phyloP scores from a whole-genome alignment of 371 early-diverging fungal genomes.

The Circinella umbellata region DNA sequence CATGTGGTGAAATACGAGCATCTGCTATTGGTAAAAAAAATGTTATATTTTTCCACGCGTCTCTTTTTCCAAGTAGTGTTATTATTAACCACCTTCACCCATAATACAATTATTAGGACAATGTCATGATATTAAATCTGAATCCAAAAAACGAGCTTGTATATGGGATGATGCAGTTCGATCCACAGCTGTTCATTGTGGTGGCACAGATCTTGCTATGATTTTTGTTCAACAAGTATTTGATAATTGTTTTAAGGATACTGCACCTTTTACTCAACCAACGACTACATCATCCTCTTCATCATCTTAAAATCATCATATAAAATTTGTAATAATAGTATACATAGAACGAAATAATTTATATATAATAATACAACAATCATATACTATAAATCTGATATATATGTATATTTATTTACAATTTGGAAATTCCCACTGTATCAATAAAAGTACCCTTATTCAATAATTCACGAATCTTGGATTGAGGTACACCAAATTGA shows the following conservation, averaged over 20 bases:
- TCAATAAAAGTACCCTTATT: constrained; percentile 22
- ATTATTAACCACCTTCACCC: not conserved
- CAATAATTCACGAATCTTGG: constrained; percentile 21
- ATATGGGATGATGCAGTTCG: constrained; percentile 44
- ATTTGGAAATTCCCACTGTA: not conserved
- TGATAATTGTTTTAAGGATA: constrained; percentile 40
- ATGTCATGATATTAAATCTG: constrained; percentile 35
- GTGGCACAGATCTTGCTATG: constrained; percentile 24
- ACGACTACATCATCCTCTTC: not conserved
- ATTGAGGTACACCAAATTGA: constrained; percentile 53
- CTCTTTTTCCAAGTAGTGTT: not conserved
- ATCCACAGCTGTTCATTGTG: constrained; percentile 46
- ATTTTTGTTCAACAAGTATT: constrained; percentile 41
- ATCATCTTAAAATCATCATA: too few relatives aligned
- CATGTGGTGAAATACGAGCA: constrained; percentile 55
- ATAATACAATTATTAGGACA: constrained; percentile 31
- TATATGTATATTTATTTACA: constrained; percentile 3
- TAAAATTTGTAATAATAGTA: too few relatives aligned
- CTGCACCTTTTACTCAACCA: constrained; percentile 34
- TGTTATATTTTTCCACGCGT: too few relatives aligned
- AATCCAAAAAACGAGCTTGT: constrained; percentile 29
- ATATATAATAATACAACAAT: too few relatives aligned
- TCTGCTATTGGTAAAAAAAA: constrained; percentile 37
- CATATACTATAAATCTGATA: not conserved
- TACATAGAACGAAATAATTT: too few relatives aligned